phyloP scores from a whole-genome alignment of 2,329 filamentous ascomycete genomes.

The Albophoma yamanashiensis region DNA sequence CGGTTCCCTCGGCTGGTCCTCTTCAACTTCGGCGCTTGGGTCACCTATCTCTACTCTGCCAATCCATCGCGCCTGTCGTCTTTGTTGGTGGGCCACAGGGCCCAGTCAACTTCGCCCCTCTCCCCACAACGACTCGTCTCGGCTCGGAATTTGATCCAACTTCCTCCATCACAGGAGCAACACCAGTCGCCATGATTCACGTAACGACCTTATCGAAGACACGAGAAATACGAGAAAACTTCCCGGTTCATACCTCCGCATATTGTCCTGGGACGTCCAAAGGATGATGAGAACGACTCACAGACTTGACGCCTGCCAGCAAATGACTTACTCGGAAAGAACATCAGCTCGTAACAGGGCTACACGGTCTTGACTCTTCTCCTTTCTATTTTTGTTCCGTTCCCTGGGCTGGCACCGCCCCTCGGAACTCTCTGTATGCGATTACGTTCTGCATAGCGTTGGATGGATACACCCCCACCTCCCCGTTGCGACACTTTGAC shows the following conservation, averaged over 20 bases:
- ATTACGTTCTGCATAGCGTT: neutral
- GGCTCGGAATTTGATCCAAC: neutral
- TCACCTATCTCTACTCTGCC: conserved; percentile 35
- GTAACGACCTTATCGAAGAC: conserved; percentile 20
- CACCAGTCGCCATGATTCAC: conserved; percentile 1
- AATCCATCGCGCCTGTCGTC: conserved; percentile 38
- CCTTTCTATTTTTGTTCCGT: neutral
- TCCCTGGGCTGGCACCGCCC: neutral
- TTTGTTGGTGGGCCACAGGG: conserved; percentile 35
- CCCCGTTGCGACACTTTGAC: neutral
- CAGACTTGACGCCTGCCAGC: neutral
- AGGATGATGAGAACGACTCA: neutral
- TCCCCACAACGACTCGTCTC: neutral
- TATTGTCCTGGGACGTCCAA: neutral
- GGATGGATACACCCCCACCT: neutral
- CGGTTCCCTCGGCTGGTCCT: conserved; percentile 26
- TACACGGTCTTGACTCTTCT: neutral
- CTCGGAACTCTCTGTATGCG: neutral
- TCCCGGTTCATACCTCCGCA: conserved; percentile 1
- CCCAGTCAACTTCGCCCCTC: conserved; percentile 13
- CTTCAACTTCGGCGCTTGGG: conserved; percentile 36
- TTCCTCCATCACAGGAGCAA: neutral
- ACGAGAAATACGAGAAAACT: conserved; percentile 13
- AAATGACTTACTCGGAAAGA: neutral
- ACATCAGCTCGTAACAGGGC: neutral